Evolutionary conservation across 2,329 filamentous ascomycete genomes (phyloP), one percentile per base, ranked within the genome.

Genomic region (Trichoderma atrobrunneum): DNA sequence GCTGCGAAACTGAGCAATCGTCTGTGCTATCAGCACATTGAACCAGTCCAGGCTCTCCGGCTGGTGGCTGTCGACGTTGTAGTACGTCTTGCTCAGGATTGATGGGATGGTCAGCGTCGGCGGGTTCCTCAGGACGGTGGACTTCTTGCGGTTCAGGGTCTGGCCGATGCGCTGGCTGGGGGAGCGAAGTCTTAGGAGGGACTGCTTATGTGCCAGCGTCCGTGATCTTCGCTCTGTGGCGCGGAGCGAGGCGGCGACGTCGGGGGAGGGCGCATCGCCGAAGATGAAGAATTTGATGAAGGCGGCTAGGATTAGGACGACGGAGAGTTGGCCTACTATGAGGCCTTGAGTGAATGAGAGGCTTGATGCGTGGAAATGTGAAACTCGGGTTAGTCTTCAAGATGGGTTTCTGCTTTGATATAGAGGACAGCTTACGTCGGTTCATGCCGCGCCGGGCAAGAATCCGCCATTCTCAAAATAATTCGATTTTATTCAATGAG

Each of bases 201-300:
- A 93, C 73, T 91, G 89, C 80, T 91, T 90, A 82, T 97, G 93
- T 28, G 92, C 90, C 70, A 94, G 85, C 2, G 92, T 93, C 74
- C 92, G 87, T 67, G 91, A 90, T 72, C 91, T 89, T 30, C 93
- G 89, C 76, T 94, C 91, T 12, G 91, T 91, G 72, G 92, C 93
- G 75, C 92, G 90, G 57, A 92, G 85, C 8, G 93, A 87, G 14
- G 94, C 93, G 24, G 92, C 93, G 70, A 92, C 90, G 74, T 97
- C 94, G 73, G 94, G 87, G 1, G 93, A 94, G 1, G 94, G 94
- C 6, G 94, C 90, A 79, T 98, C 96, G 77, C 96, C 96, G 80
- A 99, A 98, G 79, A 99, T 98, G 88, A 99, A 99, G 89, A 98
- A 99, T 81, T 97, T 97, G 82, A 99, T 98, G 83, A 99, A 98